phyloP scores from a whole-genome alignment of 1,284 basidiomycete species.

The Ganoderma resinaceum region DNA sequence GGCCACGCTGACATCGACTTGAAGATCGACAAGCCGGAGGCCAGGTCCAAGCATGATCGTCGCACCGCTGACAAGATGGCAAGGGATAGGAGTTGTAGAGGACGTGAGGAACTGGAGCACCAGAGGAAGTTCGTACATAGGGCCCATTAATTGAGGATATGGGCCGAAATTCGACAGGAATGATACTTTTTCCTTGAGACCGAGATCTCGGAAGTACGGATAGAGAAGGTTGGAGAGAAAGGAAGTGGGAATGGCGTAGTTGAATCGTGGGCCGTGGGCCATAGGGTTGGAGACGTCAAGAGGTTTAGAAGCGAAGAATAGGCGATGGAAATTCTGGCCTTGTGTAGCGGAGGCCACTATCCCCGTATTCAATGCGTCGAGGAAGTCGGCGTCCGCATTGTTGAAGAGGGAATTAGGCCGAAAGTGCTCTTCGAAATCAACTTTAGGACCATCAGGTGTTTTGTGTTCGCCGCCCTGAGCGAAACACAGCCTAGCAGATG shows the following conservation, averaged over 20 bases:
- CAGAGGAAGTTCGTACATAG: not conserved
- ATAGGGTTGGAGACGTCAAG: not conserved
- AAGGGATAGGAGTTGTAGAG: not conserved
- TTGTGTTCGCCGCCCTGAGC: not conserved
- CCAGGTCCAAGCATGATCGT: not conserved
- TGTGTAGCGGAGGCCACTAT: not conserved
- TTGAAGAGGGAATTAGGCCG: not conserved
- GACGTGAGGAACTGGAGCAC: not conserved
- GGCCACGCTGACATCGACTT: not conserved
- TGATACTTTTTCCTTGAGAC: not conserved
- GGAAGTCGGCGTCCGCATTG: not conserved
- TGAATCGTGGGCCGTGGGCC: not conserved
- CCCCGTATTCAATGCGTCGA: not conserved
- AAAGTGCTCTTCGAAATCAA: not conserved
- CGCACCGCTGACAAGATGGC: not conserved
- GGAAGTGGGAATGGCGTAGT: not conserved
- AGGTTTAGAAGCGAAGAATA: not conserved
- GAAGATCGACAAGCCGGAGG: not conserved
- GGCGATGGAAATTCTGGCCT: not conserved
- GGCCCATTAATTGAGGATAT: too few species aligned
- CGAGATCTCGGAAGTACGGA: too few species aligned
- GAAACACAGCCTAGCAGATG: not conserved
- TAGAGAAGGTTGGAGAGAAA: not conserved
- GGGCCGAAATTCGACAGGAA: not conserved
- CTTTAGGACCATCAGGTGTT: not conserved